Percentiles rank a stretch among this genome's conserved stretches.
Conservation (phyloP, 1,139 yeast species). For the Debaryomycetaceae sp. region DNA sequence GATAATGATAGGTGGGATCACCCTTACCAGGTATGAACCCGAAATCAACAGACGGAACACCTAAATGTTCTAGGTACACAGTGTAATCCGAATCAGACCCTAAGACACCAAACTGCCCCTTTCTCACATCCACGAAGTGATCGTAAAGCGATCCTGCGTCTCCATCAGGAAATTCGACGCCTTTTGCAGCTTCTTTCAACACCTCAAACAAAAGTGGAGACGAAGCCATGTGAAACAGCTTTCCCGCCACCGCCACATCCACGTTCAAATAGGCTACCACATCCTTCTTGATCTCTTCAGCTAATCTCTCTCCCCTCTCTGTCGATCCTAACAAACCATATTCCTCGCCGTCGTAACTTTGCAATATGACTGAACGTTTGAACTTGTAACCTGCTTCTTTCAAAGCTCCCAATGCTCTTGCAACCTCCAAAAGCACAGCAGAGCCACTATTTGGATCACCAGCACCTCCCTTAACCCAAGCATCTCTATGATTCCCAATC, state of each 20-base stretch:
- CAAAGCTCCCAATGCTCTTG: slow-evolving; percentile 48
- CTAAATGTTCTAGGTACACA: slow-evolving; percentile 46
- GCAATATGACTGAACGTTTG: slow-evolving; percentile 38
- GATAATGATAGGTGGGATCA: slow-evolving; percentile 51
- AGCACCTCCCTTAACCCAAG: slow-evolving; percentile 55
- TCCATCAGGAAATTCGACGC: slow-evolving; percentile 46
- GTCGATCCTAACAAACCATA: slow-evolving; percentile 47
- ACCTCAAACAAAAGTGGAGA: slow-evolving; percentile 38
- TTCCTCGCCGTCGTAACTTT: slow-evolving; percentile 48
- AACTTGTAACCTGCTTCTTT: slow-evolving; percentile 37
- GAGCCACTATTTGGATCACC: slow-evolving; percentile 49
- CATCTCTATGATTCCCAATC: slow-evolving; percentile 48
- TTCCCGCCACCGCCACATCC: slow-evolving; percentile 40
- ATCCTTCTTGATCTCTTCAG: slow-evolving; percentile 30
- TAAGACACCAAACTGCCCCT: slow-evolving; percentile 30
- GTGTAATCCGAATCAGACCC: slow-evolving; percentile 50
- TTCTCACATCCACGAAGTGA: slow-evolving; percentile 46
- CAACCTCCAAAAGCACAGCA: slow-evolving; percentile 40
- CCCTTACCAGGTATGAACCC: slow-evolving; percentile 27
- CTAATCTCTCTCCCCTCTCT: slow-evolving; percentile 43
- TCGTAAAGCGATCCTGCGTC: slow-evolving; percentile 49
- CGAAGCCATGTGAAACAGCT: slow-evolving; percentile 28
- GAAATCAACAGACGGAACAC: slow-evolving; percentile 41
- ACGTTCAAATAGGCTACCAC: slow-evolving; percentile 45
- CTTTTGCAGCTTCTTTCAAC: slow-evolving; percentile 29